These are phyloP conservation scores for Alternaria sp. DNA, from an alignment of 2,329 filamentous ascomycete genomes.

Conservation along the genomic window DNA sequence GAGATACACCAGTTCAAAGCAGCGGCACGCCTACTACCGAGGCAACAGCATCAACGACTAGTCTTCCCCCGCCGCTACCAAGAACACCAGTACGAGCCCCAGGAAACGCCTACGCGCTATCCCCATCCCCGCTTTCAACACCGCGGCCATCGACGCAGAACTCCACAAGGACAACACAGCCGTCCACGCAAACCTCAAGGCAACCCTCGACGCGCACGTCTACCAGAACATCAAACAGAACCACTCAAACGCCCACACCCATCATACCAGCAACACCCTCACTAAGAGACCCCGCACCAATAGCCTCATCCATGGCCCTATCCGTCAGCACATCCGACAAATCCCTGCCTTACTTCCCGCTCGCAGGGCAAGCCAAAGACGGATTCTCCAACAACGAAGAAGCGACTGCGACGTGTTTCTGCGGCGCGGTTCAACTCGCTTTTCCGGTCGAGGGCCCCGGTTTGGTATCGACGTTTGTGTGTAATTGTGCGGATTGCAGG, in stretches of 20 bases:
- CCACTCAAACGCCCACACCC: background rate
- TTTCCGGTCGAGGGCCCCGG: constrained; percentile 54
- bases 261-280: background rate
- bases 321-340: constrained; percentile 9
- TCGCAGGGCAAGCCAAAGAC: constrained; percentile 22
- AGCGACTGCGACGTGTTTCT: constrained; percentile 42
- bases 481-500: constrained; percentile 67
- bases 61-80: background rate
- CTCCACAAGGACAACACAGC: background rate
- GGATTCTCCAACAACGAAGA: constrained; percentile 27
- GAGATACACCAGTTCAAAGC: background rate
- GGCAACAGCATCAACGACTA: background rate
- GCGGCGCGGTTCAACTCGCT: constrained; percentile 34
- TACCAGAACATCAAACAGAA: background rate
- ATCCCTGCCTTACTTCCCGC: constrained; percentile 23
- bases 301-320: background rate
- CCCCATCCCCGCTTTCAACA: background rate
- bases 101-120: background rate
- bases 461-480: constrained; percentile 61
- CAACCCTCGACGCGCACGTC: background rate
- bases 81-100: background rate
- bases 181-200: background rate
- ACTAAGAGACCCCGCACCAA: background rate
- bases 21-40: background rate
- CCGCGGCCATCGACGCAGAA: background rate